phyloP scores from a whole-genome alignment of 2,329 filamentous ascomycete species.

The Dothistroma septosporum region DNA sequence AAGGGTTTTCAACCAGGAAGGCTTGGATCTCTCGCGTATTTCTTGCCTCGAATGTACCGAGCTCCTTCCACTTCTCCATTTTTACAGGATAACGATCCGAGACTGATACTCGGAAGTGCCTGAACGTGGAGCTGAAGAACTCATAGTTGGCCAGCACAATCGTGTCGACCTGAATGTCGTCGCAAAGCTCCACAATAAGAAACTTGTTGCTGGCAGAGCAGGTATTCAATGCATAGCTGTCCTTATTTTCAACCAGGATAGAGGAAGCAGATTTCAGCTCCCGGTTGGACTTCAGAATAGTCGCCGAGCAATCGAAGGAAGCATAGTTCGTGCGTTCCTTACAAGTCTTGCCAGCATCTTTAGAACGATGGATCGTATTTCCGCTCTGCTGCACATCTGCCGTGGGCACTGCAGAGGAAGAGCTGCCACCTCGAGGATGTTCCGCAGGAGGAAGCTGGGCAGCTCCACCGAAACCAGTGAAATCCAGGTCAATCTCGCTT shows the following conservation, averaged over 20 bases:
- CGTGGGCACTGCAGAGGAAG: constrained; percentile 3
- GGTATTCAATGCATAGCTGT: constrained; percentile 95
- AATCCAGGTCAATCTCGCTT: constrained; percentile 74
- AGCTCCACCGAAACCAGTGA: constrained; percentile 57
- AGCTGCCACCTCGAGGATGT: neutral
- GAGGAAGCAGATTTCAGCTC: constrained; percentile 84
- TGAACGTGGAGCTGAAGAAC: constrained; percentile 97
- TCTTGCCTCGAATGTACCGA: constrained; percentile 84
- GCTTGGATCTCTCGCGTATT: constrained; percentile 93
- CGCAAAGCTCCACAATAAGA: constrained; percentile 88
- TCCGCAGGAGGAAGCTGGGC: constrained; percentile 9
- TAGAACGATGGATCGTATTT: constrained; percentile 51
- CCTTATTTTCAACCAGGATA: constrained; percentile 92
- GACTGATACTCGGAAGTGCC: constrained; percentile 84
- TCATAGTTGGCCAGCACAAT: constrained; percentile 98
- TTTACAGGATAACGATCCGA: constrained; percentile 95
- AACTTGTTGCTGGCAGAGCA: constrained; percentile 87
- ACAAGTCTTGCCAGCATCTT: constrained; percentile 94
- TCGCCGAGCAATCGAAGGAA: constrained; percentile 94
- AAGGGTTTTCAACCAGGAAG: constrained; percentile 87
- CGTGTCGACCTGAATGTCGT: constrained; percentile 82
- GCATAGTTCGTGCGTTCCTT: constrained; percentile 98
- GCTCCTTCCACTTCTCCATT: constrained; percentile 80
- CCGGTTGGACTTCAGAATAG: constrained; percentile 81
- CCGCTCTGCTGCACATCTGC: constrained; percentile 4